phyloP scores from a whole-genome alignment of 1,284 basidiomycete species.

The Heterobasidion irregulare region DNA sequence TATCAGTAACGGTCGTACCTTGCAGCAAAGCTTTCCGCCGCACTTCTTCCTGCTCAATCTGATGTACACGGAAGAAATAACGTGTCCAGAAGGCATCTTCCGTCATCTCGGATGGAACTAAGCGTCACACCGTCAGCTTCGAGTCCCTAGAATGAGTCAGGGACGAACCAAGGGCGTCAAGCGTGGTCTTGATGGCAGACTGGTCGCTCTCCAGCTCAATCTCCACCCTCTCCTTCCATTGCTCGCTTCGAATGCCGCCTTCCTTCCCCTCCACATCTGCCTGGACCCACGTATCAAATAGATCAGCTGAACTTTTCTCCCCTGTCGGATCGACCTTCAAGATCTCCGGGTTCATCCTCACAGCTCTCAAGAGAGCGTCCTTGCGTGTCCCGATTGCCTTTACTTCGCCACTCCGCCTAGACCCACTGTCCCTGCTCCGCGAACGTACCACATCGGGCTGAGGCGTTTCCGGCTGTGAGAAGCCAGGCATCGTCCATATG shows the following conservation, averaged over 20 bases:
- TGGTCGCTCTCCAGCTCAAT: conserved; percentile 49
- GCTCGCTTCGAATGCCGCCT: conserved; percentile 47
- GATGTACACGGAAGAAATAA: conserved; percentile 86
- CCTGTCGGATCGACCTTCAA: conserved; percentile 70
- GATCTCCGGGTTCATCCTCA: conserved; percentile 72
- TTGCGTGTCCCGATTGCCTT: conserved; percentile 64
- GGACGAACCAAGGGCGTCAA: conserved; percentile 53
- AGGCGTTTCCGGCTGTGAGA: conserved; percentile 17
- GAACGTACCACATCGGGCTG: conserved; percentile 17
- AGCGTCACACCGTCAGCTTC: background rate
- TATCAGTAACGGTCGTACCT: conserved; percentile 34
- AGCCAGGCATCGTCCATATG: conserved; percentile 62
- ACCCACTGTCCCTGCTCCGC: conserved; percentile 15
- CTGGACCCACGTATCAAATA: conserved; percentile 57
- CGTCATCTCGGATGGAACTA: conserved; percentile 67
- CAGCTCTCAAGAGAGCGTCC: conserved; percentile 66
- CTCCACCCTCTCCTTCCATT: conserved; percentile 47
- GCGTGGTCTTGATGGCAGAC: conserved; percentile 46
- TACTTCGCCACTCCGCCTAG: conserved; percentile 28
- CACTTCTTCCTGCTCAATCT: conserved; percentile 79
- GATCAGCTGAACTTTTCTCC: conserved; percentile 45
- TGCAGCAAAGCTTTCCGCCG: conserved; percentile 75
- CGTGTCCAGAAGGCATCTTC: conserved; percentile 81
- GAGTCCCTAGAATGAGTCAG: background rate
- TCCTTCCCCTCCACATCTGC: conserved; percentile 41